A percentile compares a stretch with the other conserved stretches of the same genome.
Evolutionary conservation across 805 yeast genomes (phyloP).

Genomic region (Kodamaea nitidulidarum): DNA sequence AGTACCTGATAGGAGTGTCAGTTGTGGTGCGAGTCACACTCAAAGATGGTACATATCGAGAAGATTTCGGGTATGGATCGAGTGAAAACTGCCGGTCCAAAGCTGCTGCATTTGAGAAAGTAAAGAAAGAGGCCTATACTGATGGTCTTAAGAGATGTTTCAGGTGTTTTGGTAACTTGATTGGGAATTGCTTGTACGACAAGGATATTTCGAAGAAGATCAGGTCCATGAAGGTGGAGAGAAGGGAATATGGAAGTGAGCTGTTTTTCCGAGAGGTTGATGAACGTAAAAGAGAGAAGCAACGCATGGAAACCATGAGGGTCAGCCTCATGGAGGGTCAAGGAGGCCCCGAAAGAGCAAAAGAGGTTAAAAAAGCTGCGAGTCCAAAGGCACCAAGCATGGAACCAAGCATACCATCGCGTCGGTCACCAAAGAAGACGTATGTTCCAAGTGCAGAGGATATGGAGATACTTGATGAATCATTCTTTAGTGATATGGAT

Average conservation of each 20-base stretch:
- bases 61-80: slow-evolving; percentile 72
- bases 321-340: slow-evolving; percentile 11
- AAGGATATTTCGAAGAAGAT: slow-evolving; percentile 46
- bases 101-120: slow-evolving; percentile 73
- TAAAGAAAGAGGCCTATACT: slow-evolving; percentile 81
- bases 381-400: neutral
- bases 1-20: slow-evolving; percentile 62
- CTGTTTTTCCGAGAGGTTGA: slow-evolving; percentile 38
- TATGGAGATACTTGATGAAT: slow-evolving; percentile 37
- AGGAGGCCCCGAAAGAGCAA: neutral
- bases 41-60: slow-evolving; percentile 78
- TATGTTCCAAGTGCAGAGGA: slow-evolving; percentile 13
- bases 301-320: slow-evolving; percentile 11
- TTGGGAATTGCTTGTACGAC: slow-evolving; percentile 84
- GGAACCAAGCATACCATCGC: neutral
- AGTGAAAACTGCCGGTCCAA: slow-evolving; percentile 66
- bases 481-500: slow-evolving; percentile 37
- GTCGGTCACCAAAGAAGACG: slow-evolving; percentile 8
- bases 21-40: slow-evolving; percentile 68
- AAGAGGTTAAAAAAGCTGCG: neutral
- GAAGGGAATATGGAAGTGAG: slow-evolving; percentile 24
- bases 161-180: slow-evolving; percentile 72
- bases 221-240: slow-evolving; percentile 31
- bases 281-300: slow-evolving; percentile 26
- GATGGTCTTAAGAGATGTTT: slow-evolving; percentile 78